Percentiles rank a stretch among this genome's conserved stretches.
These are phyloP conservation scores for Didymella exigua DNA, from an alignment of 2,329 filamentous ascomycete genomes.

Conservation along the genomic window DNA sequence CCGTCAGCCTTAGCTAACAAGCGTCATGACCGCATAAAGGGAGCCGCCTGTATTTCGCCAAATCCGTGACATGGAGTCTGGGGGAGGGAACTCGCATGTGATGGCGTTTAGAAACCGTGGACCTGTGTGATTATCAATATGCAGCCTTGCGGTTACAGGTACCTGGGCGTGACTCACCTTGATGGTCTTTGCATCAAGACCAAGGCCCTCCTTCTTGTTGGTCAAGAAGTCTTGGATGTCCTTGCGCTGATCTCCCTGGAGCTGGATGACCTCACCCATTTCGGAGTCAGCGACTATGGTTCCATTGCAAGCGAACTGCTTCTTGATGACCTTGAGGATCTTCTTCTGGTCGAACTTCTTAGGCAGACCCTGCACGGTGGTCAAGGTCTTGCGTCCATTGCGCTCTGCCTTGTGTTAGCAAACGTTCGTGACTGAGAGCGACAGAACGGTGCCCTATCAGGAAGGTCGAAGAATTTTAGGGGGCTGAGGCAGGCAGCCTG, in stretches of 20 bases:
- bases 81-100: slow-evolving; percentile 24
- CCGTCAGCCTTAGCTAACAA: slow-evolving; percentile 11
- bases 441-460: not conserved
- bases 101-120: slow-evolving; percentile 43
- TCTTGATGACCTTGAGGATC: slow-evolving; percentile 99
- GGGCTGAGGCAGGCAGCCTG: not conserved
- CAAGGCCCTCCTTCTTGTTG: slow-evolving; percentile 93
- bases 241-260: slow-evolving; percentile 99
- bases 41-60: slow-evolving; percentile 7
- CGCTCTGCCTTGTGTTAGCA: slow-evolving; percentile 72
- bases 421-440: not conserved
- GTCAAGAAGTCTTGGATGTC: slow-evolving; percentile 97
- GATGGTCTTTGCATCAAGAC: slow-evolving; percentile 94
- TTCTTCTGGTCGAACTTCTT: slow-evolving; percentile 99
- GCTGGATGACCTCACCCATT: slow-evolving; percentile 99
- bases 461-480: slow-evolving; percentile 16
- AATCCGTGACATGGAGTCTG: slow-evolving; percentile 11
- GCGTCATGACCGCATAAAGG: slow-evolving; percentile 1
- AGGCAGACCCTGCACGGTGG: slow-evolving; percentile 96
- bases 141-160: not conserved
- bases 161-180: slow-evolving; percentile 64
- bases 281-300: slow-evolving; percentile 94
- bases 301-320: slow-evolving; percentile 99
- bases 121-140: slow-evolving; percentile 26
- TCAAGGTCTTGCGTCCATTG: slow-evolving; percentile 99